phyloP scores from a whole-genome alignment of 129 eudicot species.

The Solidago caesia region DNA sequence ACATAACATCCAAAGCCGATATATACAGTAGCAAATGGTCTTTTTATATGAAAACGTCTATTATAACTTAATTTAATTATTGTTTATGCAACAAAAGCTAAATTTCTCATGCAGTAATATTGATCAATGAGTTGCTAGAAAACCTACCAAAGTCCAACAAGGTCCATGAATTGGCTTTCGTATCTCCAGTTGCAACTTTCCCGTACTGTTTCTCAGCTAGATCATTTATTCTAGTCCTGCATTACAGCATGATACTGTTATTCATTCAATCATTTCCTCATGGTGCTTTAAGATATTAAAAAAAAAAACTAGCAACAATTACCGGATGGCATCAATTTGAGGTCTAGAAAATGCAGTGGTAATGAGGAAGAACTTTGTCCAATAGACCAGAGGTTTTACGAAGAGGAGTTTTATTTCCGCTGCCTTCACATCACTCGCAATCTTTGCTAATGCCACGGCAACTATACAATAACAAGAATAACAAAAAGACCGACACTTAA shows the following conservation, averaged over 20 bases:
- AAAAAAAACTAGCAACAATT: slow-evolving; percentile 8
- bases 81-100: not conserved
- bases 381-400: slow-evolving; percentile 91
- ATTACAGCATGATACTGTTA: slow-evolving; percentile 12
- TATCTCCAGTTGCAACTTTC: slow-evolving; percentile 66
- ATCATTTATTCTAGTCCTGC: slow-evolving; percentile 67
- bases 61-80: not conserved
- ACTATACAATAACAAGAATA: slow-evolving; percentile 44
- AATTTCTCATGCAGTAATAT: not conserved
- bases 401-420: slow-evolving; percentile 83
- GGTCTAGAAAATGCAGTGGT: slow-evolving; percentile 94
- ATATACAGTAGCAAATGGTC: not conserved
- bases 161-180: slow-evolving; percentile 94
- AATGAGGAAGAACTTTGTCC: slow-evolving; percentile 94
- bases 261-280: not conserved
- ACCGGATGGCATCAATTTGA: slow-evolving; percentile 87
- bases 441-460: slow-evolving; percentile 92
- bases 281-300: not conserved
- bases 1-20: not conserved
- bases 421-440: slow-evolving; percentile 93
- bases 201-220: slow-evolving; percentile 73
- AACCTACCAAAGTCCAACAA: slow-evolving; percentile 85
- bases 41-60: not conserved
- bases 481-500: not conserved
- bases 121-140: slow-evolving; percentile 5